phyloP scores from a whole-genome alignment of 805 yeast genomes.

The Saccharomyces mikatae region DNA sequence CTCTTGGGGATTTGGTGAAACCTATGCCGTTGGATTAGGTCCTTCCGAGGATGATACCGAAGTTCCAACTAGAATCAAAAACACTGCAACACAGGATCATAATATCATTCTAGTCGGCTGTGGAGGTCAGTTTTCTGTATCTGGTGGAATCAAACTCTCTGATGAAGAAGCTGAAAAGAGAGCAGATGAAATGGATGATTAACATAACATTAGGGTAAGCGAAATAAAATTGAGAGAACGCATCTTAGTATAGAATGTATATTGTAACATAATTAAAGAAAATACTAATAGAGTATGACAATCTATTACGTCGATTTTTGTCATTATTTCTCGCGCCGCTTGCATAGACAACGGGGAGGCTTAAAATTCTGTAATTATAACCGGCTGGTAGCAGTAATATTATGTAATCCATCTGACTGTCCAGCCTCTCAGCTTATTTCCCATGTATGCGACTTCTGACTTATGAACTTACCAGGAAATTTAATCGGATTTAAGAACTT shows the following conservation, averaged over 20 bases:
- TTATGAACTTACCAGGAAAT: not conserved
- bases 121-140: slow-evolving; percentile 92
- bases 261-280: not conserved
- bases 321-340: not conserved
- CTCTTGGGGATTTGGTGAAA: slow-evolving; percentile 98
- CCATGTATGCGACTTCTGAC: not conserved
- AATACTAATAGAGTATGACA: not conserved
- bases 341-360: not conserved
- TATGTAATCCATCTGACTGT: not conserved
- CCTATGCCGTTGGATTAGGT: slow-evolving; percentile 93
- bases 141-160: slow-evolving; percentile 58
- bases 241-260: not conserved
- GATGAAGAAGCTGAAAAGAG: slow-evolving; percentile 37
- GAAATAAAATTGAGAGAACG: not conserved
- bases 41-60: slow-evolving; percentile 80
- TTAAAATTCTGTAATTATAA: not conserved
- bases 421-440: not conserved
- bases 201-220: slow-evolving; percentile 25
- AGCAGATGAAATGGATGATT: slow-evolving; percentile 45
- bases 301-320: not conserved
- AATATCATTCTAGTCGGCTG: slow-evolving; percentile 71
- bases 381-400: not conserved
- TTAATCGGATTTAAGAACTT: not conserved
- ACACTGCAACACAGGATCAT: slow-evolving; percentile 84
- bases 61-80: slow-evolving; percentile 78